Evolutionary conservation across 2,329 filamentous ascomycete species (phyloP), one percentile per base, ranked within the genome.

Genomic region (Cadophora gregata): DNA sequence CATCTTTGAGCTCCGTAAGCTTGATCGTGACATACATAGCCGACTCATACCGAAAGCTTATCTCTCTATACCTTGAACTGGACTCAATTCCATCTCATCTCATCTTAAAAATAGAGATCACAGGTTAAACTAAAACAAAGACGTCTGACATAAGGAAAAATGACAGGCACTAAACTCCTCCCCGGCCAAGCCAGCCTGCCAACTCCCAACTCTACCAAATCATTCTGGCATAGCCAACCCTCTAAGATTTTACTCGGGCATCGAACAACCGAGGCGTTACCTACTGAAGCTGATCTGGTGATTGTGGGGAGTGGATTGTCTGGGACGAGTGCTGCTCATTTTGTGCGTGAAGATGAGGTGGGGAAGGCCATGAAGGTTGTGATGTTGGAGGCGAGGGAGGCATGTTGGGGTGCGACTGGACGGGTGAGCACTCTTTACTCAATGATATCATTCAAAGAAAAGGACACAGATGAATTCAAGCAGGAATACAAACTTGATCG

Each of bases 341-440:
- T 86, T 74, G 80, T 93, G 61, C 68, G 75, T 67, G 78, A 84
- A 80, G 74, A 82, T 80, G 65, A 80, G 69, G 69, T 77, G 66
- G 79, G 47, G 80, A 82, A 69, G 42, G 63, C 68, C 5, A 79
- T 83, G 66, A 82, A 79, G n/a, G 84, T 93, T 8, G 82, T 94
- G 6, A 84, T 94, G 81, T 82, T 95, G 5, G 92, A 95, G 79
- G 92, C 92, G 16, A 83, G 92, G 73, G 91, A 94, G 80, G 90
- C 89, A 4, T 94, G 91, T 75, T 93, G 87, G 86, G 92, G 92
- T 21, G 92, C 92, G n/a, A 95, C 91, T 0, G 91, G 92, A n/a
- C 81, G 91, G 75, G 90, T 92, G 75, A 82, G 87, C 82, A 1
- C 27, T 19, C n/a, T 16, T 14, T 3, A 27, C 24, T 45, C 21